Evolutionary conservation across 2,329 filamentous ascomycete genomes (phyloP).

Genomic region (Xylaria sp.): DNA sequence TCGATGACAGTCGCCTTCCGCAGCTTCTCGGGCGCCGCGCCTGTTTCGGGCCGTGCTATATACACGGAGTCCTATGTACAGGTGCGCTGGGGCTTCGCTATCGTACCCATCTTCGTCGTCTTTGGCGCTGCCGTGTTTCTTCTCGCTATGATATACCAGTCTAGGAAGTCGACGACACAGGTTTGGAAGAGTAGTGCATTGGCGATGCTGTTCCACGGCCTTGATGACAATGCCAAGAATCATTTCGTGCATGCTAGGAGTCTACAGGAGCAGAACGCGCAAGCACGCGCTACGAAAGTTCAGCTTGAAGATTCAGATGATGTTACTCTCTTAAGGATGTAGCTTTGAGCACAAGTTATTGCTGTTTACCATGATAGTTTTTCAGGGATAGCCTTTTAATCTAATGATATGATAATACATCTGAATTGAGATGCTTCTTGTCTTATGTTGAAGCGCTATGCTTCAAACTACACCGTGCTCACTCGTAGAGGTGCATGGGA

Average conservation of each 20-base stretch:
- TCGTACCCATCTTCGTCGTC: slow-evolving; percentile 42
- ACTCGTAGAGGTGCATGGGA: too few species aligned
- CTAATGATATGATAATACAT: too few species aligned
- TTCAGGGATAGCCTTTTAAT: too few species aligned
- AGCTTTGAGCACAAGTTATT: neutral
- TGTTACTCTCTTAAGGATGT: slow-evolving; percentile 3
- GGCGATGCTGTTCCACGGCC: slow-evolving; percentile 44
- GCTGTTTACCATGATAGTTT: too few species aligned
- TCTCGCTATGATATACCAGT: slow-evolving; percentile 35
- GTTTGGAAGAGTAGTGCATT: slow-evolving; percentile 46
- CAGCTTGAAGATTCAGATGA: slow-evolving; percentile 34
- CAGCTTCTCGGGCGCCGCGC: slow-evolving; percentile 36
- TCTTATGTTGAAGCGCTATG: neutral
- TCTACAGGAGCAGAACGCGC: slow-evolving; percentile 34
- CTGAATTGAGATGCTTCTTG: neutral
- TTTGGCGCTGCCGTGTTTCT: slow-evolving; percentile 41
- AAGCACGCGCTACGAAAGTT: slow-evolving; percentile 37
- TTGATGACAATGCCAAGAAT: slow-evolving; percentile 39
- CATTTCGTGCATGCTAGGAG: slow-evolving; percentile 31
- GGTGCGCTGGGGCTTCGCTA: slow-evolving; percentile 46
- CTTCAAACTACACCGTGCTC: neutral
- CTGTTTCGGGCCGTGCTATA: slow-evolving; percentile 40
- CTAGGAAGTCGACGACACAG: slow-evolving; percentile 29
- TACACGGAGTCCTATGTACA: slow-evolving; percentile 41
- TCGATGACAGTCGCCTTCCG: slow-evolving; percentile 46